Percentiles rank a stretch among this genome's conserved stretches.
Evolutionary conservation across 257 asterid genomes (phyloP).

Genomic region (Salvia hispanica): DNA sequence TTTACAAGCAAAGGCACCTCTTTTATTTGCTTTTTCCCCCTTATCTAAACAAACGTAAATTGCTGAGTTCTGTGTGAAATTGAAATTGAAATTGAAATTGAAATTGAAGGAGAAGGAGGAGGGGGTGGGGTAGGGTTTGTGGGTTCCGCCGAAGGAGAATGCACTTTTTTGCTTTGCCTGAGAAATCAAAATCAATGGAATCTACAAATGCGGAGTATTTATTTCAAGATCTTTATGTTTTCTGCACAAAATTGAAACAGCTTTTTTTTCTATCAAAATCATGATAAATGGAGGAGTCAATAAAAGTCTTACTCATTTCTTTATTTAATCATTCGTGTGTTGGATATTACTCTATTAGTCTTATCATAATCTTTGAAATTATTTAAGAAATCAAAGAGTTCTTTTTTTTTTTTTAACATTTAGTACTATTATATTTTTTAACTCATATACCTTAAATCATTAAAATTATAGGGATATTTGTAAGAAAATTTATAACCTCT

Average conservation of each 20-base stretch:
- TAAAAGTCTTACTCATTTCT: background rate
- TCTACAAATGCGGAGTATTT: background rate
- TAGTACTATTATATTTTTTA: too few species aligned
- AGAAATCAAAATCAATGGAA: slow-evolving; percentile 20
- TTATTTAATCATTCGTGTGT: background rate
- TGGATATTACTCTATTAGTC: too few species aligned
- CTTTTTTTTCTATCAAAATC: background rate
- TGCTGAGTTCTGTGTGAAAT: slow-evolving; percentile 33
- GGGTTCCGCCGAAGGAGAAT: slow-evolving; percentile 38
- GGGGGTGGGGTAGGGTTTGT: slow-evolving; percentile 35
- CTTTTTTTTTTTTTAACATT: too few species aligned
- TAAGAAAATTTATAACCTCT: too few species aligned
- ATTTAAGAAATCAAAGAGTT: too few species aligned
- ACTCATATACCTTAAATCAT: too few species aligned
- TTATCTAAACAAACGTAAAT: slow-evolving; percentile 32
- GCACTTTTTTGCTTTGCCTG: slow-evolving; percentile 29
- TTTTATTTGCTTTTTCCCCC: background rate
- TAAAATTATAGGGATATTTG: too few species aligned
- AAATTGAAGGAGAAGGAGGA: slow-evolving; percentile 23
- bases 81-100: background rate
- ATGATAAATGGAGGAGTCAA: background rate
- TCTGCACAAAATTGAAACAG: background rate
- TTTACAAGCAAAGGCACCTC: slow-evolving; percentile 32
- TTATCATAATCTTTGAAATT: too few species aligned
- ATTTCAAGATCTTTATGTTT: background rate